Evolutionary conservation across 1,284 basidiomycete species (phyloP), one percentile per base, ranked within the genome.

Genomic region (Puccinia hordei): DNA sequence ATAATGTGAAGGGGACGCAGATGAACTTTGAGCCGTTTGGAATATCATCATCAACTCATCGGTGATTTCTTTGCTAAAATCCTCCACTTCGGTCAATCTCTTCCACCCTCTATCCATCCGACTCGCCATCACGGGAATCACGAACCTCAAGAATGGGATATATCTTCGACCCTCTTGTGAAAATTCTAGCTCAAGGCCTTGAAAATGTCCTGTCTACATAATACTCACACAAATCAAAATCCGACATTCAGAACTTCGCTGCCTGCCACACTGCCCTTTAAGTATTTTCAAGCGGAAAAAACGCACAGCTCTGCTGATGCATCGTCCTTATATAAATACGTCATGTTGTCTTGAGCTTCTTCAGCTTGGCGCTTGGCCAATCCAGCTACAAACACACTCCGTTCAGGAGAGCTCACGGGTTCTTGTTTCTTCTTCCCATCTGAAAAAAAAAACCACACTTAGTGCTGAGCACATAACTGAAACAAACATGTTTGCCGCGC

Each of bases 41-140:
- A 55, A 55, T 55, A 55, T 55, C 53, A 55, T 24, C 53, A 55
- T 55, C 53, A 55, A 5, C 53, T 55, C 53, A 24, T 55, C 53
- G 53, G 53, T 9, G 53, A 55, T 55, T 55, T 55, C n/a, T 55
- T n/a, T 27, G 53, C 53, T 55, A 6, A 41, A 27, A 55, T 55
- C 53, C 24, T 55, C 53, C 53, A 55, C 53, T 55, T 24, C n/a
- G 53, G 53, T 17, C 53, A n/a, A 5, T 17, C 53, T 27, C 53
- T 55, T 24, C 22, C 53, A 8, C n/a, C 3, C 53, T 19, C 24
- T 49, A 55, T 55, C 53, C 24, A 27, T 55, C 53, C 53, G 53
- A 1, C 53, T 27, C 24, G 19, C 53, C 53, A 55, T 27, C 53
- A 49, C 17, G 9, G 17, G 17, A 15, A 55, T 27, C 53, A 17